Conservation (phyloP, 139 green algal genomes). For the Gonium pectorale region DNA sequence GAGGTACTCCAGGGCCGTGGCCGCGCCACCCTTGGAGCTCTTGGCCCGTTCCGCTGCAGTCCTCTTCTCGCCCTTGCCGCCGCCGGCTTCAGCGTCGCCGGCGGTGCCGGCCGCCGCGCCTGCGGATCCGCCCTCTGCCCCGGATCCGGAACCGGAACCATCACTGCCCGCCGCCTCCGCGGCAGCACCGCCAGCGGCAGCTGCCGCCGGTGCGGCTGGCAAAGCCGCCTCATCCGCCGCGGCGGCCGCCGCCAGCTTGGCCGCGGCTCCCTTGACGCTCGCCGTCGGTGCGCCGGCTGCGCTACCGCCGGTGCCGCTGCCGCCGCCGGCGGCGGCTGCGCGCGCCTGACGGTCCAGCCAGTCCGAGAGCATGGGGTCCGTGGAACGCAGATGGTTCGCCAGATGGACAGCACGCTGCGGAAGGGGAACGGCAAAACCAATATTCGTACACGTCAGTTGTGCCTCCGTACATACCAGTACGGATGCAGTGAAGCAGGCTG, state of each 20-base stretch:
- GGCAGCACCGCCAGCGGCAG: neutral
- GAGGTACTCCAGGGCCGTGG: slow-evolving; percentile 37
- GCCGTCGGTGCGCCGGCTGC: too few relatives aligned
- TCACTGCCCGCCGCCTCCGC: neutral
- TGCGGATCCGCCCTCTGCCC: neutral
- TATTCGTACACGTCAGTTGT: too few relatives aligned
- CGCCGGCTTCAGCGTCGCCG: neutral
- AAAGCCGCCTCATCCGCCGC: neutral
- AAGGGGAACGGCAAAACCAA: neutral
- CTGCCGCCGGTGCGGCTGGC: neutral
- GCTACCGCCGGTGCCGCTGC: neutral
- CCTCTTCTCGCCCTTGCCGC: neutral
- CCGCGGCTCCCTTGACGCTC: too few relatives aligned
- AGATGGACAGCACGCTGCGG: slow-evolving; percentile 31
- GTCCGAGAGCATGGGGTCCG: slow-evolving; percentile 12
- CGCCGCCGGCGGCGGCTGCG: neutral
- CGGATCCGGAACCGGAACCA: neutral
- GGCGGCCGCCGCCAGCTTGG: too few relatives aligned
- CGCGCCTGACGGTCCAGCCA: slow-evolving; percentile 5
- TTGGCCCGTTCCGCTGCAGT: too few relatives aligned
- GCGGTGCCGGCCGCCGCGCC: neutral
- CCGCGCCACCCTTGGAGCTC: neutral
- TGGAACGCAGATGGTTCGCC: slow-evolving; percentile 12
- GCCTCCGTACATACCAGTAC: too few relatives aligned
- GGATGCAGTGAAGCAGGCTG: too few relatives aligned